Conservation (phyloP, 75 land plant genomes). For the Pinus albicaulis region DNA sequence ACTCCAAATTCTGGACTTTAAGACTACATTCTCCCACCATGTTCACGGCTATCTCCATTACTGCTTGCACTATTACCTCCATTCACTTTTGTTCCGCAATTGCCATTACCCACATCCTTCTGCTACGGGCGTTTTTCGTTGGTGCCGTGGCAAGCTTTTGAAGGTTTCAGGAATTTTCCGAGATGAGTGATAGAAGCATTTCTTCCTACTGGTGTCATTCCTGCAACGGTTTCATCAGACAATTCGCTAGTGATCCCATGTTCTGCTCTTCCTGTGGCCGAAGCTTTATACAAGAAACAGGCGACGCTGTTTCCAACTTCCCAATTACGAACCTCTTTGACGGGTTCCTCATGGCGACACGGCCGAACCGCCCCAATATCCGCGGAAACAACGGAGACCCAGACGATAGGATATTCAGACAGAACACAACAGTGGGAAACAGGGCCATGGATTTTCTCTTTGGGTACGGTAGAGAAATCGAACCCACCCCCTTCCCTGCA, state of each 20-base stretch:
- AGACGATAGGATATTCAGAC: background rate
- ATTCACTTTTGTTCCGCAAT: too few species aligned
- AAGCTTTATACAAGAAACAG: background rate
- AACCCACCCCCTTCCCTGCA: conserved; percentile 1
- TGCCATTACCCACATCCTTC: too few species aligned
- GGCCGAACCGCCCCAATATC: too few species aligned
- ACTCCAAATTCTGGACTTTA: too few species aligned
- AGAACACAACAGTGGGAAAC: conserved; percentile 19
- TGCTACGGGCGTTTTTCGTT: too few species aligned
- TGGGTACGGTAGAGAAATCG: background rate
- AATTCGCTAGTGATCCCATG: background rate
- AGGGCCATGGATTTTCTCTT: background rate
- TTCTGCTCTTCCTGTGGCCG: background rate
- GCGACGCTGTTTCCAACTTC: background rate
- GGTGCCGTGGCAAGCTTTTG: too few species aligned
- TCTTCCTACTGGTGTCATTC: conserved; percentile 6
- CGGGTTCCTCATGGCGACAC: background rate
- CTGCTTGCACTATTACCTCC: too few species aligned
- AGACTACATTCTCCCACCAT: too few species aligned
- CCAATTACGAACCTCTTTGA: background rate
- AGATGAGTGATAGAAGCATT: background rate
- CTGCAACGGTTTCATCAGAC: background rate
- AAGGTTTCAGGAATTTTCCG: too few species aligned
- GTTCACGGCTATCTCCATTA: too few species aligned
- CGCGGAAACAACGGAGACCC: background rate